Percentiles rank a stretch among this genome's conserved stretches.
phyloP scores from a whole-genome alignment of 768 basidiomycete genomes.

The Boletus fagicola region DNA sequence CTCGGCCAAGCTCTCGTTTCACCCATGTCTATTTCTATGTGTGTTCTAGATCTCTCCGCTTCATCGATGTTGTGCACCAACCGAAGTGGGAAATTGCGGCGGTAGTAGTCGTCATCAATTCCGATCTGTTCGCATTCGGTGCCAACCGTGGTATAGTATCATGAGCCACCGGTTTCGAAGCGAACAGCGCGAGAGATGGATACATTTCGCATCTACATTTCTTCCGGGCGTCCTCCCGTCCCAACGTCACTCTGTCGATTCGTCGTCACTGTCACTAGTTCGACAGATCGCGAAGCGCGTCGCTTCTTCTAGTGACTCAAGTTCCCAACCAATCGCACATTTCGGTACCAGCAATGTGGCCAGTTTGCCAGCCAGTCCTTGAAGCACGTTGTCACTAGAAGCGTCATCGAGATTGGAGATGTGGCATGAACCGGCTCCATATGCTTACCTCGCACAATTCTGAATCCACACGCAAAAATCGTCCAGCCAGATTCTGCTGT shows the following conservation, averaged over 20 bases:
- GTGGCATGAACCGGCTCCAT: not conserved
- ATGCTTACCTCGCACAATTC: constrained; percentile 60
- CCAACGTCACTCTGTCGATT: constrained; percentile 37
- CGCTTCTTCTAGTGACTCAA: constrained; percentile 63
- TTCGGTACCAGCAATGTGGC: constrained; percentile 48
- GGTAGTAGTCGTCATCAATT: not conserved
- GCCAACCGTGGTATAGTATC: not conserved
- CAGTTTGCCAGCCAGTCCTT: constrained; percentile 45
- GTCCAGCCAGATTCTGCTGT: constrained; percentile 83
- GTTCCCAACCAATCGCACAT: constrained; percentile 60
- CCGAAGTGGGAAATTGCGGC: not conserved
- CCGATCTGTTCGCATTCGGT: constrained; percentile 7
- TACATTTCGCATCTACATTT: not conserved
- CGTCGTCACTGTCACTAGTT: constrained; percentile 71
- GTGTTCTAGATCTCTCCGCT: not conserved
- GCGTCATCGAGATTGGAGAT: constrained; percentile 3
- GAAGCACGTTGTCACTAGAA: constrained; percentile 56
- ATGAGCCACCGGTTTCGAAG: constrained; percentile 1
- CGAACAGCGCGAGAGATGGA: not conserved
- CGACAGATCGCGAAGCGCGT: constrained; percentile 39
- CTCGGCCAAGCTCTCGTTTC: not conserved
- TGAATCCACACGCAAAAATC: constrained; percentile 85
- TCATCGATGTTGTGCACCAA: not conserved
- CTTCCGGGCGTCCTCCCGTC: constrained; percentile 16
- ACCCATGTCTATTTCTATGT: not conserved